Evolutionary conservation across 1,139 yeast species (phyloP), one percentile per base, ranked within the genome.

Genomic region (Suhomyces bokatorum): DNA sequence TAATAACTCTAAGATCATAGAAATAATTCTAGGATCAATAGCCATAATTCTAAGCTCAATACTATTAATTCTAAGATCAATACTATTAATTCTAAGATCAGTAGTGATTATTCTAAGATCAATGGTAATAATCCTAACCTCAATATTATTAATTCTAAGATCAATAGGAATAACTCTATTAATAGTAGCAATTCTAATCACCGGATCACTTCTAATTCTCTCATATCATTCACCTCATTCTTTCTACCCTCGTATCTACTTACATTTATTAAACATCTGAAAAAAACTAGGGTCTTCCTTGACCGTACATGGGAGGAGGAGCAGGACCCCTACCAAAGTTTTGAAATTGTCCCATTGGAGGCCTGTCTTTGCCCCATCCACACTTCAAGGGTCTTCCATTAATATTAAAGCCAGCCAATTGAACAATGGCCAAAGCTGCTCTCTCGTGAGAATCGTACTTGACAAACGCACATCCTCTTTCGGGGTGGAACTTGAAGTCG

Each of bases 351-450:
- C 59, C 62, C 55, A 58, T 58, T 14, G 69, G 74, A 29, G 77
- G 71, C 56, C 81, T 72, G 54, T 78, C 85, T 60, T 81, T 86
- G 41, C 96, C 96, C 97, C 97, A 89, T 28, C 95, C 95, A 57
- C 91, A 83, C 61, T 84, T 85, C 60, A 89, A 68, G 28, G 87
- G 85, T 61, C 96, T 77, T 20, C 96, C 96, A 60, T 85, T 83
- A 51, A 89, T 69, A 46, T 77, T 77, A 56, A 80, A 79, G n/a
- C 95, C 95, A 16, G 83, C 78, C 50, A 89, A 71, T 58, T 87
- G 93, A 24, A 85, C 86, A 57, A 89, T 88, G 43, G 96, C 95
- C 63, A 87, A 71, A 1, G 96, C 95, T 4, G 97, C 97, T 50
- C 88, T 74, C 58, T 88, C 96, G 64, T 89, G 97, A 37, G 87